phyloP scores from a whole-genome alignment of 495 filamentous ascomycete species.

The Aspergillus panamensis region DNA sequence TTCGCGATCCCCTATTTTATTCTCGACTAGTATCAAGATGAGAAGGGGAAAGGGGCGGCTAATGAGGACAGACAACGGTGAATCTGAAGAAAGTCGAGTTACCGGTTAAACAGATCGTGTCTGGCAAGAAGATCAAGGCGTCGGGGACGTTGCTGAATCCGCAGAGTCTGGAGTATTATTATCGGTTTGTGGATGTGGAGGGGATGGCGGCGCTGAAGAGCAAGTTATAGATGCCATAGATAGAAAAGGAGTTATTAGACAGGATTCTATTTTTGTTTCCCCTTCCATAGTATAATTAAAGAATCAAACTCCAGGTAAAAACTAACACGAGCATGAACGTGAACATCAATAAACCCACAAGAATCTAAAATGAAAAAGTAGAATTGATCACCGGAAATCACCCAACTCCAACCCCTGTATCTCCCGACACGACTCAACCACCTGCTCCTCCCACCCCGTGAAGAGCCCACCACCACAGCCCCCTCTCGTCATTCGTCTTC shows the following conservation, averaged over 20 bases:
- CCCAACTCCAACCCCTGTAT: no score
- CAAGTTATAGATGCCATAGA: constrained; percentile 13
- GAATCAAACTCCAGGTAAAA: no score
- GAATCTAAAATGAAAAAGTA: no score
- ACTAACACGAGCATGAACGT: background rate
- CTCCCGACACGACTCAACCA: no score
- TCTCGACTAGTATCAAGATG: background rate
- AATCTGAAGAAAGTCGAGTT: constrained; percentile 85
- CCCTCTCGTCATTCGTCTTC: no score
- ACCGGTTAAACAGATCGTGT: constrained; percentile 81
- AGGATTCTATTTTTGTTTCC: background rate
- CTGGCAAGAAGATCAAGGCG: constrained; percentile 67
- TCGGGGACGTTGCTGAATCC: constrained; percentile 76
- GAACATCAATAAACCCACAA: no score
- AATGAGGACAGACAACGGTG: constrained; percentile 61
- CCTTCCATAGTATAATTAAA: no score
- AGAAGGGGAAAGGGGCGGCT: background rate
- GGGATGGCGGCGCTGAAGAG: constrained; percentile 41
- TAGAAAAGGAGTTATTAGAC: background rate
- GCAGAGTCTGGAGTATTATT: constrained; percentile 70
- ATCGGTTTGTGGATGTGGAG: constrained; percentile 76
- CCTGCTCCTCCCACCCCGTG: no score
- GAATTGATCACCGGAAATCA: no score
- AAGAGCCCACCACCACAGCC: no score
- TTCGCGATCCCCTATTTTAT: background rate